Conservation (phyloP, 139 green algal genomes). For the Asterochloris erici region DNA sequence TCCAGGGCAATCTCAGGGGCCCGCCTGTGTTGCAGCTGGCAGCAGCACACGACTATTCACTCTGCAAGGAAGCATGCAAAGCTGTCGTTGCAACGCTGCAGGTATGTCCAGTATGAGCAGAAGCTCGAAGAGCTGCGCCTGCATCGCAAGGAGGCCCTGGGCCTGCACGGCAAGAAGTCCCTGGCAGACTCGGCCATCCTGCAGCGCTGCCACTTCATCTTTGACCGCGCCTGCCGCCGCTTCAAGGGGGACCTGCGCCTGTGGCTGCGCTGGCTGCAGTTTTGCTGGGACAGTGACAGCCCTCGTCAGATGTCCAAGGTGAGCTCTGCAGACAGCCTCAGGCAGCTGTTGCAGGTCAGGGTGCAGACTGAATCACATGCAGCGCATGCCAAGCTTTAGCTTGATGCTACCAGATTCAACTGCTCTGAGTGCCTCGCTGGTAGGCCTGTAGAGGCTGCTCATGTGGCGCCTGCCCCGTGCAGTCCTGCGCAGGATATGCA, state of each 20-base stretch:
- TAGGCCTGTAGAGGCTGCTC: too few relatives aligned
- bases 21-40: too few relatives aligned
- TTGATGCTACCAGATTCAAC: background rate
- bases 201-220: conserved; percentile 87
- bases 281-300: conserved; percentile 59
- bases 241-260: conserved; percentile 85
- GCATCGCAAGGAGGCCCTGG: conserved; percentile 36
- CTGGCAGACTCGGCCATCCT: conserved; percentile 67
- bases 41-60: too few relatives aligned
- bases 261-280: conserved; percentile 84
- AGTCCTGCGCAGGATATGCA: background rate
- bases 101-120: conserved; percentile 78
- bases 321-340: background rate
- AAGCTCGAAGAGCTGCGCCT: conserved; percentile 75
- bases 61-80: too few relatives aligned
- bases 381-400: background rate
- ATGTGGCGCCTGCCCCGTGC: background rate
- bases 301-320: conserved; percentile 61
- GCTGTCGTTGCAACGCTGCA: conserved; percentile 20
- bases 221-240: conserved; percentile 77
- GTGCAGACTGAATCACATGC: background rate
- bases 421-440: too few relatives aligned
- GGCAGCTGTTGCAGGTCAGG: background rate
- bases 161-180: conserved; percentile 46
- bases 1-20: too few relatives aligned